These are phyloP conservation scores for Alternaria triticimaculans DNA, from an alignment of 2,329 filamentous ascomycete genomes.

Conservation along the genomic window DNA sequence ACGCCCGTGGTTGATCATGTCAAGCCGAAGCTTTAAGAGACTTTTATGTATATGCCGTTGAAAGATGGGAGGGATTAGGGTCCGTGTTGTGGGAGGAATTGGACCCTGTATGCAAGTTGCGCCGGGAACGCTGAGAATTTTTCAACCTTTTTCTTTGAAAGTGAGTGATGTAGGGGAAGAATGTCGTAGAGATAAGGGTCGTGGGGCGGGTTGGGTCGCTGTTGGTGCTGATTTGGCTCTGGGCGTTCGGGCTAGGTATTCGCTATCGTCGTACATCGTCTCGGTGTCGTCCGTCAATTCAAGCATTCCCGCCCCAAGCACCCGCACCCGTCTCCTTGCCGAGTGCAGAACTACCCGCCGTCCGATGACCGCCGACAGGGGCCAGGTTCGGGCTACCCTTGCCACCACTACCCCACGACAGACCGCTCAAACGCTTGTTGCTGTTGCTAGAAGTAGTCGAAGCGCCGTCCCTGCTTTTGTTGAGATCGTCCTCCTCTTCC, in stretches of 20 bases:
- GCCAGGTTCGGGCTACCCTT: conserved; percentile 45
- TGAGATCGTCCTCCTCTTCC: conserved; percentile 50
- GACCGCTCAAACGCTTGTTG: conserved; percentile 47
- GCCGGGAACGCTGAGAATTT: conserved; percentile 13
- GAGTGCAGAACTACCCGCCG: conserved; percentile 26
- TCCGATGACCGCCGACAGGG: conserved; percentile 43
- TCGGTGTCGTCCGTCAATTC: neutral
- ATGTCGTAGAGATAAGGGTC: neutral
- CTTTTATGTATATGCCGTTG: conserved; percentile 16
- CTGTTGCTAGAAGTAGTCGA: conserved; percentile 43
- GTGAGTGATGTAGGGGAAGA: neutral
- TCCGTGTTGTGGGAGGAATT: neutral
- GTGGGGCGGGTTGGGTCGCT: neutral
- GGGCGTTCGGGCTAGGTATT: no score
- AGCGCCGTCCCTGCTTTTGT: conserved; percentile 42
- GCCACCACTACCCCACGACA: conserved; percentile 48
- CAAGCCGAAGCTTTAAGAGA: conserved; percentile 8
- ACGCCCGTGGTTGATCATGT: neutral
- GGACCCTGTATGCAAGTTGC: conserved; percentile 15
- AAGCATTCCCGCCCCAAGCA: conserved; percentile 29
- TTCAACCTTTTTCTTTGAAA: conserved; percentile 4
- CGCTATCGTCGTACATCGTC: no score
- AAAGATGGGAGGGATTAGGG: neutral
- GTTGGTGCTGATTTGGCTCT: neutral
- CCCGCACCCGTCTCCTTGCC: conserved; percentile 26